These are phyloP conservation scores for Choanephora cucurbitarum DNA, from an alignment of 371 early-diverging fungal genomes.

Conservation along the genomic window DNA sequence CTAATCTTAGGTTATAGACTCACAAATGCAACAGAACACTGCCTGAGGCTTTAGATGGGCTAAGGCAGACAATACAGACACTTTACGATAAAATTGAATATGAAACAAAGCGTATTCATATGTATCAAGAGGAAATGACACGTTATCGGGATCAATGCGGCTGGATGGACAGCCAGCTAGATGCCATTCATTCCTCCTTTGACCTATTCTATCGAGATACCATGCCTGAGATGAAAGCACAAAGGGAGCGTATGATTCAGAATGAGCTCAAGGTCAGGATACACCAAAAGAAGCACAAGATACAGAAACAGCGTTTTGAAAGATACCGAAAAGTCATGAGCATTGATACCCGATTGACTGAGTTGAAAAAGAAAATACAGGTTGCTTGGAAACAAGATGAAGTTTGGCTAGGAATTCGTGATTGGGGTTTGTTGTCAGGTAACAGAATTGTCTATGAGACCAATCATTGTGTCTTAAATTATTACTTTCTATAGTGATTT, in stretches of 20 bases:
- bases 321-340: conserved; percentile 19
- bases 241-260: background rate
- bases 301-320: conserved; percentile 10
- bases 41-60: conserved; percentile 9
- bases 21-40: no score
- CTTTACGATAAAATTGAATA: conserved; percentile 12
- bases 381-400: conserved; percentile 22
- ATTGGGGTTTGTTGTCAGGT: conserved; percentile 21
- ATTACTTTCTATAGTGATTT: no score
- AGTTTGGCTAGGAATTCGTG: conserved; percentile 20
- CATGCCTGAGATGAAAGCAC: conserved; percentile 13
- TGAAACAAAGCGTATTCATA: conserved; percentile 14
- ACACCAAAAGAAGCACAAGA: conserved; percentile 10
- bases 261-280: conserved; percentile 10
- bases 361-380: conserved; percentile 21
- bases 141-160: background rate
- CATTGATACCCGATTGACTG: conserved; percentile 14
- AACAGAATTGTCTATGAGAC: no score
- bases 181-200: conserved; percentile 1
- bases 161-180: conserved; percentile 10
- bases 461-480: no score
- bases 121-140: conserved; percentile 14
- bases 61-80: conserved; percentile 2
- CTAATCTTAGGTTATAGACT: no score
- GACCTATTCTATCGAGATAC: background rate